A percentile compares a stretch with the other conserved stretches of the same genome.
Evolutionary conservation across 1,284 basidiomycete genomes (phyloP).

Genomic region (Trichosporon sp.): DNA sequence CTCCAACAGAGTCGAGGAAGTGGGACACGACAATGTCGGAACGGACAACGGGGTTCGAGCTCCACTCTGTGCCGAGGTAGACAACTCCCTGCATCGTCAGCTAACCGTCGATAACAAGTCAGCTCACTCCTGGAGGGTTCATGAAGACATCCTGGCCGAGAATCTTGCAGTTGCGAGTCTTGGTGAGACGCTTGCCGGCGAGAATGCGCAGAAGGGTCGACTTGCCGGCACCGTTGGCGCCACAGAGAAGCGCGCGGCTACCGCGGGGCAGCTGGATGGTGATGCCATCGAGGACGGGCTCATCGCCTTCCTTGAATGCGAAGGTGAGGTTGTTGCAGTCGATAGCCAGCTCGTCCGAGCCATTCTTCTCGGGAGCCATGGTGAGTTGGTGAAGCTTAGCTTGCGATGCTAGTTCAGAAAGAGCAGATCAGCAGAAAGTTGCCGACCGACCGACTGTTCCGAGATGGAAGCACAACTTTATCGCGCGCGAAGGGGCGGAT

Average conservation of each 20-base stretch:
- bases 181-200: conserved; percentile 81
- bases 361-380: conserved; percentile 6
- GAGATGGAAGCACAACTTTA: too few relatives aligned
- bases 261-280: conserved; percentile 63
- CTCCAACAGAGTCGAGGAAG: conserved; percentile 92
- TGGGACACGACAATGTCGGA: conserved; percentile 80
- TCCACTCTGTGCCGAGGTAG: conserved; percentile 90
- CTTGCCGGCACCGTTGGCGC: conserved; percentile 95
- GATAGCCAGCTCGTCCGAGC: conserved; percentile 47
- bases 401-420: conserved; percentile 1
- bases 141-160: conserved; percentile 78
- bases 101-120: not conserved
- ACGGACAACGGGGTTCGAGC: conserved; percentile 93
- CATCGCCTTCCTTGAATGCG: conserved; percentile 51
- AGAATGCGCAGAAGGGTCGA: conserved; percentile 90
- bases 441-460: too few relatives aligned
- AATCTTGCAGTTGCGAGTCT: conserved; percentile 62
- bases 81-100: conserved; percentile 58
- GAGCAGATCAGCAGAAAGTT: too few relatives aligned
- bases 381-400: conserved; percentile 9
- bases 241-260: conserved; percentile 74
- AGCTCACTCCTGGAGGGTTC: conserved; percentile 50
- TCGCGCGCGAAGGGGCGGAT: conserved; percentile 2
- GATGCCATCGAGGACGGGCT: conserved; percentile 59
- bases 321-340: conserved; percentile 61